Conservation (phyloP, 2,329 filamentous ascomycete species). For the Aspergillus nomiae region DNA sequence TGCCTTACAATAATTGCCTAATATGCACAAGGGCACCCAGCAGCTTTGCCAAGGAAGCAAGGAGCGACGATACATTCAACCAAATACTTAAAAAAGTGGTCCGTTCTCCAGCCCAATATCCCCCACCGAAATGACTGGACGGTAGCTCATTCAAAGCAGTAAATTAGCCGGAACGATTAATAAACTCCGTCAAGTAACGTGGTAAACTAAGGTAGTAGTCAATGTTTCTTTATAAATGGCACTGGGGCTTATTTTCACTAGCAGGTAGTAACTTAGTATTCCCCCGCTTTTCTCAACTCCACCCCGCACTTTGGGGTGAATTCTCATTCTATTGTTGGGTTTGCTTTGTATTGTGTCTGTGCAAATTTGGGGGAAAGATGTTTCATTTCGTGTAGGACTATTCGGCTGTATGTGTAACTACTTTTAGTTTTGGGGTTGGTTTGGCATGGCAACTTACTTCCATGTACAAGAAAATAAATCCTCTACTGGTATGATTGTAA, state of each 20-base stretch:
- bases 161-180: neutral
- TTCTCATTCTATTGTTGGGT: neutral
- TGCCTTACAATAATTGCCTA: neutral
- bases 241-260: neutral
- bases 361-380: neutral
- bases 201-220: neutral
- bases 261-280: neutral
- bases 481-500: neutral
- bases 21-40: neutral
- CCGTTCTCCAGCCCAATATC: neutral
- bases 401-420: neutral
- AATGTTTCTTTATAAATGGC: neutral
- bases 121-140: neutral
- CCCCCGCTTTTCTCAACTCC: neutral
- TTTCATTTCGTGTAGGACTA: neutral
- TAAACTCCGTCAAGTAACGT: neutral
- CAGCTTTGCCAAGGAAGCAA: neutral
- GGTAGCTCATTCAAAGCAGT: neutral
- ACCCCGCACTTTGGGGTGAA: neutral
- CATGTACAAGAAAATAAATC: neutral
- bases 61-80: neutral
- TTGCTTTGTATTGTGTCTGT: neutral
- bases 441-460: neutral
- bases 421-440: neutral
- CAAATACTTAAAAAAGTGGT: neutral